Conservation (phyloP, 2,329 filamentous ascomycete genomes). For the Trichoderma koningii region DNA sequence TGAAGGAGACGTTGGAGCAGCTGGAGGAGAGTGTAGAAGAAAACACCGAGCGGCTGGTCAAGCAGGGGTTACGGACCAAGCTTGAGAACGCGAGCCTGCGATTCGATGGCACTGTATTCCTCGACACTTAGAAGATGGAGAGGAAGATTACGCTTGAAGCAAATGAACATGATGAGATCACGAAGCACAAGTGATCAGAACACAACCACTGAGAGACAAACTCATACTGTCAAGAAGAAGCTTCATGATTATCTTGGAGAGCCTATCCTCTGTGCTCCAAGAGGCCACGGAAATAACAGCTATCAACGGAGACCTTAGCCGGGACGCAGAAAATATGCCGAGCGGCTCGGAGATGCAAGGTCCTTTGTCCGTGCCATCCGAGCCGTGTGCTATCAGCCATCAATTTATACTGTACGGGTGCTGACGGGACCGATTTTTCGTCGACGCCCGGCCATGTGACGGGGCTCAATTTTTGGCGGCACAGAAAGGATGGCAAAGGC, state of each 20-base stretch:
- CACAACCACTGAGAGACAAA: no score
- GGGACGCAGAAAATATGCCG: conserved; percentile 7
- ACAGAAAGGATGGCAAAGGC: conserved; percentile 8
- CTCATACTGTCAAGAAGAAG: no score
- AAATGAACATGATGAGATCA: neutral
- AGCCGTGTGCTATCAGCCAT: neutral
- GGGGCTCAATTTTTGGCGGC: conserved; percentile 2
- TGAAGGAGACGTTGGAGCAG: neutral
- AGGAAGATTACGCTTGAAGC: neutral
- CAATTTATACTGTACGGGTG: neutral
- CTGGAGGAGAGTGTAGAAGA: neutral
- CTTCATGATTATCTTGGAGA: no score
- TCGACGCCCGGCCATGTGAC: conserved; percentile 1
- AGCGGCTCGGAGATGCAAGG: conserved; percentile 17
- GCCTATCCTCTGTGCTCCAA: no score
- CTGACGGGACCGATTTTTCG: conserved; percentile 9
- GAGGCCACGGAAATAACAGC: neutral
- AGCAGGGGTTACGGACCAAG: neutral
- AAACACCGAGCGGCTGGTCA: neutral
- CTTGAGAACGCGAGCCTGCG: neutral
- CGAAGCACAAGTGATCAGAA: no score
- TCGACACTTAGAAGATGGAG: neutral
- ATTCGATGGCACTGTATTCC: neutral
- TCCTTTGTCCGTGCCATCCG: conserved; percentile 18
- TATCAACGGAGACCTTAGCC: neutral